phyloP scores from a whole-genome alignment of 148 eudicot species.

The Cornus kousa region DNA sequence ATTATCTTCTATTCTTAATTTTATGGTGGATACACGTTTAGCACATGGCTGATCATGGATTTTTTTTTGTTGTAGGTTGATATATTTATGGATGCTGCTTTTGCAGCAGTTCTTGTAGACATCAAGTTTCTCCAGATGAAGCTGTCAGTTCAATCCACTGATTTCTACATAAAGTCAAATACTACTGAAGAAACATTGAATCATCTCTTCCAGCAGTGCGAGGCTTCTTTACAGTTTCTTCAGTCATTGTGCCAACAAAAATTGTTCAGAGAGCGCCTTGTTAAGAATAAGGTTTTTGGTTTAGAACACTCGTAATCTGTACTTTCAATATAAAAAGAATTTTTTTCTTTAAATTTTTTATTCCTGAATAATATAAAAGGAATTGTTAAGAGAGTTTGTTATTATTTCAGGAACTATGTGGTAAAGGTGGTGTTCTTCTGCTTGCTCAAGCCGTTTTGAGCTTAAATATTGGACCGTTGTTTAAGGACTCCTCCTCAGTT shows the following conservation, averaged over 20 bases:
- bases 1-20: neutral
- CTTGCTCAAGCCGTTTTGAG: slow-evolving; percentile 65
- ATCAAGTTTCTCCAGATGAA: slow-evolving; percentile 59
- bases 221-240: slow-evolving; percentile 89
- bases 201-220: slow-evolving; percentile 80
- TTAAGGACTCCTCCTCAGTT: slow-evolving; percentile 42
- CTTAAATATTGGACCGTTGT: slow-evolving; percentile 39
- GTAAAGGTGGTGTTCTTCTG: slow-evolving; percentile 76
- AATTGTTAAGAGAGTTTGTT: neutral
- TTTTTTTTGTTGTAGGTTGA: slow-evolving; percentile 61
- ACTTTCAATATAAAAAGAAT: neutral
- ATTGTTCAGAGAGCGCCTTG: slow-evolving; percentile 72
- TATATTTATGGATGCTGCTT: slow-evolving; percentile 70
- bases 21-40: neutral
- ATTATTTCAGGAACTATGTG: slow-evolving; percentile 69
- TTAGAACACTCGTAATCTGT: neutral
- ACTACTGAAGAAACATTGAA: slow-evolving; percentile 43
- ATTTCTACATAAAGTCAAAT: slow-evolving; percentile 26
- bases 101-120: slow-evolving; percentile 69
- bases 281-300: slow-evolving; percentile 77
- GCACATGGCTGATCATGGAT: slow-evolving; percentile 12
- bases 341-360: too few relatives aligned
- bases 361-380: neutral
- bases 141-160: slow-evolving; percentile 46
- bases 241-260: slow-evolving; percentile 80